A percentile compares a stretch with the other conserved stretches of the same genome.
These are phyloP conservation scores for Zopfia rhizophila DNA, from an alignment of 2,329 filamentous ascomycete species.

Conservation along the genomic window DNA sequence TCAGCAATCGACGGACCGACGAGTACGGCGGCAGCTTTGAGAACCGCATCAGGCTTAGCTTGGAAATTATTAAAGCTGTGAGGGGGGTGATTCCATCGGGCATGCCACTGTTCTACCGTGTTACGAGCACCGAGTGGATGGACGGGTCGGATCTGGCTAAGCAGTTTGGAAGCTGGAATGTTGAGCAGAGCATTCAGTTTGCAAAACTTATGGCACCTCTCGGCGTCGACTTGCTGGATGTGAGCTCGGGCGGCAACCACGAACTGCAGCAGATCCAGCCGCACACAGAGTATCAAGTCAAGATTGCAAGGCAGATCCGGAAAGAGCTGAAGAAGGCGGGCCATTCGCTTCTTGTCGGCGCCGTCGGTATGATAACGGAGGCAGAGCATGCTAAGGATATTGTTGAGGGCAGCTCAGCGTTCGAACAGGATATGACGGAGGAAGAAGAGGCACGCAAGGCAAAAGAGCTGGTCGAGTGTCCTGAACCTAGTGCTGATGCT, in stretches of 20 bases:
- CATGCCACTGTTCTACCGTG: constrained; percentile 50
- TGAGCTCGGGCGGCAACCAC: constrained; percentile 59
- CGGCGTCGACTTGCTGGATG: constrained; percentile 58
- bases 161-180: constrained; percentile 51
- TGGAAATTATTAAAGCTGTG: constrained; percentile 55
- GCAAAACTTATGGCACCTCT: constrained; percentile 54
- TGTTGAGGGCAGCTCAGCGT: constrained; percentile 47
- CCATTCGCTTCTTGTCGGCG: constrained; percentile 59
- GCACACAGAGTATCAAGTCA: constrained; percentile 59
- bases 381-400: constrained; percentile 62
- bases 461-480: constrained; percentile 19
- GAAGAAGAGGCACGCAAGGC: constrained; percentile 27
- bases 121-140: constrained; percentile 51
- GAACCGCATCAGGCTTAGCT: constrained; percentile 50
- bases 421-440: constrained; percentile 51
- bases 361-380: constrained; percentile 65
- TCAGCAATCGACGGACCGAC: constrained; percentile 55
- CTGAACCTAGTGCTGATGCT: constrained; percentile 56
- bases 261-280: constrained; percentile 55
- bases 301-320: constrained; percentile 58
- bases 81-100: constrained; percentile 42
- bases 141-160: constrained; percentile 45
- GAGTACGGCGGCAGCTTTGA: constrained; percentile 55
- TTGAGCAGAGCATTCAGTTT: constrained; percentile 52
- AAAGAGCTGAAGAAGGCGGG: constrained; percentile 51